These are phyloP conservation scores for Coemansia aciculifera DNA, from an alignment of 192 early-diverging fungal genomes.

Conservation along the genomic window DNA sequence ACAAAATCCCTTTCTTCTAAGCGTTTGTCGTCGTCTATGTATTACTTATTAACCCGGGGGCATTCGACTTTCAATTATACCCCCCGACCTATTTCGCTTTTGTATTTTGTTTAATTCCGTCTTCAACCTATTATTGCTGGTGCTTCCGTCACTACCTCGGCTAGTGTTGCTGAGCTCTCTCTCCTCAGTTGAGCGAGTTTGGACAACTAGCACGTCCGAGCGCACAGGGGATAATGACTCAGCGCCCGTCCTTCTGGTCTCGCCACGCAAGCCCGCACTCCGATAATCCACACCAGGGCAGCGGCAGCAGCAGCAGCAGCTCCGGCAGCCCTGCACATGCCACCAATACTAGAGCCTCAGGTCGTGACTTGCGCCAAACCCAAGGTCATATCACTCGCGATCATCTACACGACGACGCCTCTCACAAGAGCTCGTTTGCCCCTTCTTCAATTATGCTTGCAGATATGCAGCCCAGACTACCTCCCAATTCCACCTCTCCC, in stretches of 20 bases:
- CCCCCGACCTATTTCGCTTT: not conserved
- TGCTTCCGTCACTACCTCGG: not conserved
- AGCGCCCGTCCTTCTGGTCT: conserved; percentile 37
- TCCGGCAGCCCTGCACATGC: not conserved
- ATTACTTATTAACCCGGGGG: not conserved
- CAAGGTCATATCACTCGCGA: not conserved
- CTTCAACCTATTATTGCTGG: not conserved
- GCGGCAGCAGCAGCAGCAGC: conserved; percentile 6
- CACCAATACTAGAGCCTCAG: not conserved
- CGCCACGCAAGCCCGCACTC: conserved; percentile 22
- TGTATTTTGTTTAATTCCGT: not conserved
- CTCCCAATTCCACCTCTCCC: conserved; percentile 26
- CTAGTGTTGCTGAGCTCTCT: not conserved
- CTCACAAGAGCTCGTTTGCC: conserved; percentile 6
- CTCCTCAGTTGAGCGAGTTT: not conserved
- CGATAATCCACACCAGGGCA: conserved; percentile 5
- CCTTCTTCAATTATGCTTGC: not conserved
- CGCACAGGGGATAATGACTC: conserved; percentile 34
- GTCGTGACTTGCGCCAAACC: not conserved
- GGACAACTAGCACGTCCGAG: not conserved
- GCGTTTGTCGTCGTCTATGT: not conserved
- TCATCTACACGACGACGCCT: not conserved
- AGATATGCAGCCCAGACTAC: conserved; percentile 26
- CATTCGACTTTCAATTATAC: not conserved
- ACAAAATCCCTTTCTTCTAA: not conserved